Conservation (phyloP, 2,329 filamentous ascomycete genomes). For the Moelleriella libera region DNA sequence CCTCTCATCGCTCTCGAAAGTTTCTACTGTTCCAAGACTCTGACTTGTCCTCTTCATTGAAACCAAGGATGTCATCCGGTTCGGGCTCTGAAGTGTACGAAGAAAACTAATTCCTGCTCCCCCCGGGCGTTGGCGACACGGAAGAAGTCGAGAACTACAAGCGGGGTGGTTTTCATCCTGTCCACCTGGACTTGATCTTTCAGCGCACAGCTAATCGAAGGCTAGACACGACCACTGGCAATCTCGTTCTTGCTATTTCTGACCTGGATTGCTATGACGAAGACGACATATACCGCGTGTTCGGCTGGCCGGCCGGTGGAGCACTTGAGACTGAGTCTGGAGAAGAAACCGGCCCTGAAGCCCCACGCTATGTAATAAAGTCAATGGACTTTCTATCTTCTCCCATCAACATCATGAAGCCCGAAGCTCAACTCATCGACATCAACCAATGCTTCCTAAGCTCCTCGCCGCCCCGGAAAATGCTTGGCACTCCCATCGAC, state of each 20-base stretch:
- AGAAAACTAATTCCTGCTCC: not conserved
- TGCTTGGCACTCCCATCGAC: constrained; percentile 8
- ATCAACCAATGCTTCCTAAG: constrained; percentile 9
- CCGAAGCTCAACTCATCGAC: constrained; percentile 8
- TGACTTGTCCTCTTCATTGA: too few species aligned
- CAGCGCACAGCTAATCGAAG: not conserved
- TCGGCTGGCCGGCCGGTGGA: constrained; percentile 6
- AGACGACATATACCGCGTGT: constrained; percentile 4
- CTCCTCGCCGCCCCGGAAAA: constrained; percentile 7
- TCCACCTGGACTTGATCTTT: constrained; percentile 16
- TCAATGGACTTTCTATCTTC: constrained; percentile 8
- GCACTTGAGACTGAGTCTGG: constrained; percentile 6
- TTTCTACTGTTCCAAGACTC: too few species aligned
- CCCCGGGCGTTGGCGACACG: constrained; percentile 1
- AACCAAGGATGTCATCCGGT: not conserved
- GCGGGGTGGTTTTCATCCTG: constrained; percentile 22
- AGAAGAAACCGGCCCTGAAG: constrained; percentile 6
- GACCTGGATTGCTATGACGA: constrained; percentile 3
- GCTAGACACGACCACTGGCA: constrained; percentile 4
- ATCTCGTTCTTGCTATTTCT: constrained; percentile 7
- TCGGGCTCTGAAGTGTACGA: not conserved
- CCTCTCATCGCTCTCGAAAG: too few species aligned
- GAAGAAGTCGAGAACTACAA: constrained; percentile 12
- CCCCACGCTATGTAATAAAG: constrained; percentile 11
- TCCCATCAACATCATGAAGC: constrained; percentile 5